Percentiles rank a stretch among this genome's conserved stretches.
Conservation (phyloP, 257 asterid species). For the Primulina tabacum region DNA sequence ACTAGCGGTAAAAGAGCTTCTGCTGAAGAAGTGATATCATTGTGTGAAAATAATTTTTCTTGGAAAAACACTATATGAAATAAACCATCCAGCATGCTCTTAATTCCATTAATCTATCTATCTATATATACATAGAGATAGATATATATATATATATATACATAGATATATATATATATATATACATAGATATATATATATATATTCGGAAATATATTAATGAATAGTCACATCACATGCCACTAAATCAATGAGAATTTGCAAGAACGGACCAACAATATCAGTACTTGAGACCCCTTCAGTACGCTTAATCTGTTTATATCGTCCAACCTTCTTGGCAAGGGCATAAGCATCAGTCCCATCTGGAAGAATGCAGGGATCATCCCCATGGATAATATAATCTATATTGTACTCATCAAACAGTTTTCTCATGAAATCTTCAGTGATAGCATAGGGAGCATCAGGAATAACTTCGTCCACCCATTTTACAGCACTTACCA, state of each 20-base stretch:
- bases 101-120: no score
- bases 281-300: slow-evolving; percentile 98
- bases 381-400: slow-evolving; percentile 94
- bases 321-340: slow-evolving; percentile 92
- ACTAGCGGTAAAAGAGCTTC: not conserved
- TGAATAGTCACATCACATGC: slow-evolving; percentile 5
- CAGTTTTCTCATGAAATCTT: slow-evolving; percentile 86
- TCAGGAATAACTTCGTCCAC: slow-evolving; percentile 94
- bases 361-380: slow-evolving; percentile 91
- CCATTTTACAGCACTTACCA: slow-evolving; percentile 98
- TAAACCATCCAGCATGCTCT: not conserved
- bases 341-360: slow-evolving; percentile 97
- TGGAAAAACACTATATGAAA: not conserved
- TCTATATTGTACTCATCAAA: slow-evolving; percentile 85
- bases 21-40: not conserved
- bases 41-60: not conserved
- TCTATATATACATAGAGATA: no score
- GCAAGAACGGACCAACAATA: slow-evolving; percentile 66
- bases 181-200: no score
- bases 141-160: no score
- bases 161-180: no score
- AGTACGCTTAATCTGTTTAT: slow-evolving; percentile 91
- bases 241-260: slow-evolving; percentile 21
- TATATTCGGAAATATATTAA: not conserved
- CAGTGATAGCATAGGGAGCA: slow-evolving; percentile 96